Evolutionary conservation across 169 alveolate species (phyloP).

Genomic region (Eimeria acervulina): DNA sequence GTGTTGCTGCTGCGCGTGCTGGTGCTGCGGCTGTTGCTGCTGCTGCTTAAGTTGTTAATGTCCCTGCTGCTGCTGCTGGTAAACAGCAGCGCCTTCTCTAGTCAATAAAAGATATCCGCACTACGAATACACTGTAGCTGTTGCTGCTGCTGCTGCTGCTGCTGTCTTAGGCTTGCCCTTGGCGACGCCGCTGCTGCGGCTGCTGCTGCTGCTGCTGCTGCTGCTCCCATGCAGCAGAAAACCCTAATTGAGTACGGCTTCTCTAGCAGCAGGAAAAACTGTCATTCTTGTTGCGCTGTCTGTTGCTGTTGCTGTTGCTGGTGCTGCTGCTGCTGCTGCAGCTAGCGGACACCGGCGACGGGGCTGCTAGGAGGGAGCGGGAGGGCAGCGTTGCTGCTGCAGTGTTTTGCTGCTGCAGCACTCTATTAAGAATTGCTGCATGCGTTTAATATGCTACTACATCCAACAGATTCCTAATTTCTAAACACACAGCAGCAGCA

Average conservation of each 20-base stretch:
- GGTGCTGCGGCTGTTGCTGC: conserved; percentile 9
- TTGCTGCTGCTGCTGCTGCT: conserved; percentile 20
- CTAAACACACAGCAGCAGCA: neutral
- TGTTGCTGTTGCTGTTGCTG: neutral
- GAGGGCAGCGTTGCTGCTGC: neutral
- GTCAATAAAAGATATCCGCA: neutral
- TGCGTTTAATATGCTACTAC: neutral
- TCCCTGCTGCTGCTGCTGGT: neutral
- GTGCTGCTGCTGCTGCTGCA: neutral
- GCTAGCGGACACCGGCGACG: neutral
- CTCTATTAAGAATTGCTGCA: neutral
- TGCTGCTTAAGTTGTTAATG: neutral
- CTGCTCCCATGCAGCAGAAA: no score
- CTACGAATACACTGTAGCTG: neutral
- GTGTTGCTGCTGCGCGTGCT: neutral
- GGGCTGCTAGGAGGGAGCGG: conserved; percentile 29
- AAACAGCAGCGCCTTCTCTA: neutral
- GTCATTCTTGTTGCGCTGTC: no score
- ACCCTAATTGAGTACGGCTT: neutral
- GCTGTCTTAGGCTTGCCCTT: neutral
- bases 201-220: neutral
- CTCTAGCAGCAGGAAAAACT: neutral
- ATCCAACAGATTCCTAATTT: neutral
- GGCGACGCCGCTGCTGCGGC: neutral
- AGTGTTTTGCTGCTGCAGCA: neutral